Base-by-base conservation (phyloP, 805 yeast genomes). In the Candida koratica region DNA sequence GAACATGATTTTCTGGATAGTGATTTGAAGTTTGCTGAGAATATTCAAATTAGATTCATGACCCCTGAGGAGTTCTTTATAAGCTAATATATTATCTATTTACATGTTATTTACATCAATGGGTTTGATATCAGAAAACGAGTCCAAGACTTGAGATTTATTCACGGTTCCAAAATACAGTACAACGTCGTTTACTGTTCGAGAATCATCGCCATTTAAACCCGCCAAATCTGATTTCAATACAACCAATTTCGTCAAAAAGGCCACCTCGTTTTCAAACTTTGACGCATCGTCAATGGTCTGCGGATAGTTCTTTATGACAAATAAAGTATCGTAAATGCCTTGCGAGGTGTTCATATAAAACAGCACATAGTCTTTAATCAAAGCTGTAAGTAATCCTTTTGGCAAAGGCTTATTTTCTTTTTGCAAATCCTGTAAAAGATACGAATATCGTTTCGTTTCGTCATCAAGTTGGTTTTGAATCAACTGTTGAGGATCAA, bases 1-100 rank as follows among this genome's bases (percentile, higher is more conserved):
- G 50, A 53, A 2, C 56, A 52, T 0, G 97, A 90, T 56, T 84
- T 81, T 53, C 84, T 93, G 67, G 88, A 84, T 47, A 75, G 84
- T 32, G 98, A 90, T 56, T 57, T 54, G 44, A 53, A 42, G 37
- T 89, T 89, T 67, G 96, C 97, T 0, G 44, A 64, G 28, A 68
- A 64, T 13, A 51, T 73, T 1, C 75, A 75, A 0, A 29, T 87
- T 2, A 43, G 46, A 14, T 90, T 86, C 50, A 60, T 61, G 34
- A 61, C 77, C 0, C 97, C 97, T 0, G 97, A 90, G 48, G 79
- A 81, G 33, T 65, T 65, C 37, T 81, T 84, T 28, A 24, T 24
- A 14, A 24, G 14, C 26, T 24, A 24, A 24, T n/a, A n/a, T n/a
- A 5, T 12, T 16, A n/a, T 31, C 25, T 34, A 34, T 34, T 18